A percentile compares a stretch with the other conserved stretches of the same genome.
Conservation (phyloP, 2,329 filamentous ascomycete species). For the Magnaporthiopsis poae region DNA sequence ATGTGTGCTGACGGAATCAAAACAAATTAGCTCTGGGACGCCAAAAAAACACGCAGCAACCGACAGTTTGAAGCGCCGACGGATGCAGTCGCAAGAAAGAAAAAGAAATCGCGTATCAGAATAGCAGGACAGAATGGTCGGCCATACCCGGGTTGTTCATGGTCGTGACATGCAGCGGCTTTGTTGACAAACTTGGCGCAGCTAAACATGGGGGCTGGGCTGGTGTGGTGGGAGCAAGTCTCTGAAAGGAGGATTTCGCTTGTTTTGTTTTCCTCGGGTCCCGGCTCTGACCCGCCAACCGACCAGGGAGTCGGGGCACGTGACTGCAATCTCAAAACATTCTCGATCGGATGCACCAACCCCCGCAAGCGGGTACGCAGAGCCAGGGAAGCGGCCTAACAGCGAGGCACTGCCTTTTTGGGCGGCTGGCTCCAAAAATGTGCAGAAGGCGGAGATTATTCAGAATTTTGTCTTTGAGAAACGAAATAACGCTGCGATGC, state of each 20-base stretch:
- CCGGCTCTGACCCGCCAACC: background rate
- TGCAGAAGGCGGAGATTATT: background rate
- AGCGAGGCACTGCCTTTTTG: background rate
- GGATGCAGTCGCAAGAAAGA: background rate
- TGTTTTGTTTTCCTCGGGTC: background rate
- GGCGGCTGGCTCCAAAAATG: background rate
- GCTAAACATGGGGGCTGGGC: background rate
- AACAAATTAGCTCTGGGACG: background rate
- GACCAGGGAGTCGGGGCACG: background rate
- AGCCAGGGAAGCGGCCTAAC: background rate
- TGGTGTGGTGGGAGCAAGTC: background rate
- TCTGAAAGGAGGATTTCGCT: background rate
- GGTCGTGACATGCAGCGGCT: background rate
- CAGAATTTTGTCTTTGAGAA: background rate
- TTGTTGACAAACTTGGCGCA: background rate
- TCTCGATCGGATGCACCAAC: background rate
- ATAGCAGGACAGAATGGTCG: background rate
- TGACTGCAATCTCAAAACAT: background rate
- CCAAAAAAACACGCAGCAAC: background rate
- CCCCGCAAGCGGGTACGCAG: background rate
- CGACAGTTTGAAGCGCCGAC: too few species aligned
- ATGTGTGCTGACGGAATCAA: background rate
- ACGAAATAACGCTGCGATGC: background rate
- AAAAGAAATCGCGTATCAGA: background rate
- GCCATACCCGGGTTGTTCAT: background rate